These are phyloP conservation scores for Pestalotiopsis sp. DNA, from an alignment of 2,329 filamentous ascomycete genomes.

Conservation along the genomic window DNA sequence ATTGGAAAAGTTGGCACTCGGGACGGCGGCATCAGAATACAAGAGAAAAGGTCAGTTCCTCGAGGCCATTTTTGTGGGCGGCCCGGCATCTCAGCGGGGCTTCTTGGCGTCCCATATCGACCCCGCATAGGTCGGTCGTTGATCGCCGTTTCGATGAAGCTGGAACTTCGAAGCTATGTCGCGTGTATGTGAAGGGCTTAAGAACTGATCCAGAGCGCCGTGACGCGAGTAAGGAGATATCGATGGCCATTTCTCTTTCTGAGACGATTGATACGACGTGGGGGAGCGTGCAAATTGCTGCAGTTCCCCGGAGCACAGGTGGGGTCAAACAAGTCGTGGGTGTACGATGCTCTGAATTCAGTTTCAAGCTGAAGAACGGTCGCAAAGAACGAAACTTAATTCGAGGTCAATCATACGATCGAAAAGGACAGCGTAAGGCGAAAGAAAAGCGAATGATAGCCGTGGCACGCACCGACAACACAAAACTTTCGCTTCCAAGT, in stretches of 20 bases:
- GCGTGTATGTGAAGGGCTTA: neutral
- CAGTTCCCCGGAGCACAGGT: neutral
- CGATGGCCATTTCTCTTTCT: neutral
- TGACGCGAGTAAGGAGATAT: neutral
- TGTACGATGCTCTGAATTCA: neutral
- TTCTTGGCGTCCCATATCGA: neutral
- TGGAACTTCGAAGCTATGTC: neutral
- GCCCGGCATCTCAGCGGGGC: neutral
- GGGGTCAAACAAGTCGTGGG: neutral
- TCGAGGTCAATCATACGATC: too few relatives aligned
- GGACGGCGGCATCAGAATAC: constrained; percentile 32
- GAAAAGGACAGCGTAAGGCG: too few relatives aligned
- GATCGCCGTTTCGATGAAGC: neutral
- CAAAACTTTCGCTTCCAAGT: too few relatives aligned
- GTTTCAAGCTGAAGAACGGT: neutral
- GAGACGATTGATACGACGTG: neutral
- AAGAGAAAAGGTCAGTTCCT: constrained; percentile 32
- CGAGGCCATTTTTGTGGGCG: constrained; percentile 30
- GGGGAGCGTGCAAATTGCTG: too few relatives aligned
- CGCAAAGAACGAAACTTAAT: neutral
- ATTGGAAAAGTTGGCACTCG: constrained; percentile 28
- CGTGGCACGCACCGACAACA: too few relatives aligned
- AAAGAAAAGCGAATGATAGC: too few relatives aligned
- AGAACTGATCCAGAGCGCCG: neutral
- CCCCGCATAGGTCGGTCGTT: neutral